Conservation (phyloP, 495 filamentous ascomycete genomes). For the Hyaloscypha bicolor region DNA sequence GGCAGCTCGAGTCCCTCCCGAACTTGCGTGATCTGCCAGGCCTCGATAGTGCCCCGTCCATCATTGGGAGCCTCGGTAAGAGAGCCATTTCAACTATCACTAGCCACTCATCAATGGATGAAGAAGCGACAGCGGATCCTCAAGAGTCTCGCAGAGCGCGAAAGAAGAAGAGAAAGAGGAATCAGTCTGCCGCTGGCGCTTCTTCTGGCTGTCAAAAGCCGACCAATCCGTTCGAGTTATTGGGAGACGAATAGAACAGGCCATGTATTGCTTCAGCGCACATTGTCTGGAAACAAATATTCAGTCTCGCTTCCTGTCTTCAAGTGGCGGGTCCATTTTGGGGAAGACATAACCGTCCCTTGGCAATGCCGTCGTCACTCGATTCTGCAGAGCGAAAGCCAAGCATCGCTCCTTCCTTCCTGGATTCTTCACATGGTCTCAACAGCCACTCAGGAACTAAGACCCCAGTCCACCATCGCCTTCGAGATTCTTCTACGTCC, state of each 20-base stretch:
- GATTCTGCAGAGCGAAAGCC: too few species aligned
- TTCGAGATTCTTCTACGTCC: not conserved
- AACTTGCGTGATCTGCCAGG: constrained; percentile 17
- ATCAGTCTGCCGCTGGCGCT: not conserved
- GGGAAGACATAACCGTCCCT: too few species aligned
- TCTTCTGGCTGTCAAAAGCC: not conserved
- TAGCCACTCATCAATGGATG: constrained; percentile 8
- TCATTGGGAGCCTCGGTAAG: constrained; percentile 5
- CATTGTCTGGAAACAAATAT: too few species aligned
- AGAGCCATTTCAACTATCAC: not conserved
- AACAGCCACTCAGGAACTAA: not conserved
- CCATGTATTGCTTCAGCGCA: too few species aligned
- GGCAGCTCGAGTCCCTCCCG: constrained; percentile 22
- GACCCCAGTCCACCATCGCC: not conserved
- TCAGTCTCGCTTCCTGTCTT: too few species aligned
- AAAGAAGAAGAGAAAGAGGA: constrained; percentile 9
- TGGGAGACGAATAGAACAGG: constrained; percentile 6
- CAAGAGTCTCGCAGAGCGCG: not conserved
- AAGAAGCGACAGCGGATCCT: not conserved
- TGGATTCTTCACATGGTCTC: not conserved
- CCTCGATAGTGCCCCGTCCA: not conserved
- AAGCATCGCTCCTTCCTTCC: not conserved
- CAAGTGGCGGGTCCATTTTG: too few species aligned
- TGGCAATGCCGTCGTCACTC: too few species aligned
- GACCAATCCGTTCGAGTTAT: constrained; percentile 20